These are phyloP conservation scores for Funneliformis caledonium DNA, from an alignment of 371 early-diverging fungal genomes.

Conservation along the genomic window DNA sequence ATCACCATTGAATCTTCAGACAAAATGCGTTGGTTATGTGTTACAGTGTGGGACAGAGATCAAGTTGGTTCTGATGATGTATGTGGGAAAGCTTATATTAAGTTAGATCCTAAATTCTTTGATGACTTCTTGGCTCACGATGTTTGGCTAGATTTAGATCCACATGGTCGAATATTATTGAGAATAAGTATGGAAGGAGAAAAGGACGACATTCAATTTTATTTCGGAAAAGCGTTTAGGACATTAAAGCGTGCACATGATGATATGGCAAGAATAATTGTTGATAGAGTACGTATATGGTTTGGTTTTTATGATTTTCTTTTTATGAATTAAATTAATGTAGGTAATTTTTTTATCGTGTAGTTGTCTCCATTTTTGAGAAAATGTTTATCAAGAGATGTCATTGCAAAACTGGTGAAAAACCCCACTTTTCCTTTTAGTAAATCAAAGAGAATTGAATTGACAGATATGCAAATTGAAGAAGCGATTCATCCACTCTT, in stretches of 20 bases:
- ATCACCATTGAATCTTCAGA: constrained; percentile 56
- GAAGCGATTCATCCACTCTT: constrained; percentile 75
- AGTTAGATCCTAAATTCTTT: constrained; percentile 63
- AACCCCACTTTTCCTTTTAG: constrained; percentile 33
- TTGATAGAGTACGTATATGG: constrained; percentile 61
- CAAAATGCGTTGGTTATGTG: constrained; percentile 52
- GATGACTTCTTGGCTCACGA: constrained; percentile 82
- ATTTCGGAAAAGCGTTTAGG: constrained; percentile 85
- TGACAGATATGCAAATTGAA: constrained; percentile 73
- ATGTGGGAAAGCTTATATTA: constrained; percentile 73
- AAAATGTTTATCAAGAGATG: constrained; percentile 57
- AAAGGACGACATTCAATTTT: constrained; percentile 91
- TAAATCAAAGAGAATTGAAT: constrained; percentile 42
- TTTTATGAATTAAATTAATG: not conserved
- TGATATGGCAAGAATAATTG: constrained; percentile 72
- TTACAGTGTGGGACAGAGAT: constrained; percentile 79
- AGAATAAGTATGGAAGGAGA: constrained; percentile 90
- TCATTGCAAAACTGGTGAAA: constrained; percentile 43
- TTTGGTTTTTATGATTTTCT: not conserved
- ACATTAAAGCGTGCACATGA: constrained; percentile 73
- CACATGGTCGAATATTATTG: constrained; percentile 80
- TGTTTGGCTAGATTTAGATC: constrained; percentile 80
- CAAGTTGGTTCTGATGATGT: constrained; percentile 81
- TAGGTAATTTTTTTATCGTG: not conserved
- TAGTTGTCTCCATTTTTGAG: constrained; percentile 66